Evolutionary conservation across 176 grass and related monocot species (phyloP).

Genomic region (Paspalum notatum): DNA sequence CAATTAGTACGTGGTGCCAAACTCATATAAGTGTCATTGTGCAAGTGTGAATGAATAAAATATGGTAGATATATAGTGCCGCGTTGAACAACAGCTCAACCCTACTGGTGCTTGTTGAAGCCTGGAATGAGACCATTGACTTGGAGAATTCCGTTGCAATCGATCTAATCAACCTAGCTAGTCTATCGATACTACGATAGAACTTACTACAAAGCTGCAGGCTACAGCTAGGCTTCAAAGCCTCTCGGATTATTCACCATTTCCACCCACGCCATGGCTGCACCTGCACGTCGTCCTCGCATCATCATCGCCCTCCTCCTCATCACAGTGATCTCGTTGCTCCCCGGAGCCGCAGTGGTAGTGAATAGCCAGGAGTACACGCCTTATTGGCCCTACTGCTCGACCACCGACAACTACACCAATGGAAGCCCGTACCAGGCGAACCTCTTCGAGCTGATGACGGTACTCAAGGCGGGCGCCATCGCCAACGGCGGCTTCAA

Average conservation of each 20-base stretch:
- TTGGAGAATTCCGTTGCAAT: not conserved
- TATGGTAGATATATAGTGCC: too few species aligned
- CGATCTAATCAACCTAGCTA: too few species aligned
- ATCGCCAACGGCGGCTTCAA: slow-evolving; percentile 2
- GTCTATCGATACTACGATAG: not conserved
- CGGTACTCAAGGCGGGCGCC: not conserved
- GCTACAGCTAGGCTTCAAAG: not conserved
- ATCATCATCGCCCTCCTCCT: not conserved
- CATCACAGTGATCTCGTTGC: not conserved
- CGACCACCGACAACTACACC: slow-evolving; percentile 24
- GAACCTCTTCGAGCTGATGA: slow-evolving; percentile 30
- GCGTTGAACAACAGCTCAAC: not conserved
- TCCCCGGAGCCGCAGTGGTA: not conserved
- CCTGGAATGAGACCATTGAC: not conserved
- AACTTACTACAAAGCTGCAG: too few species aligned
- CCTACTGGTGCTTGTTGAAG: too few species aligned
- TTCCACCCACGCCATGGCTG: not conserved
- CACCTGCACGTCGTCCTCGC: too few species aligned
- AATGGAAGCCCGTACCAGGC: slow-evolving; percentile 12
- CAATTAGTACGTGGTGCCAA: not conserved
- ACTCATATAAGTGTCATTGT: not conserved
- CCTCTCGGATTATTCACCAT: not conserved
- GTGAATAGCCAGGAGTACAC: not conserved
- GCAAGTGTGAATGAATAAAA: too few species aligned
- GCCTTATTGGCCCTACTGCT: not conserved